phyloP scores from a whole-genome alignment of 1,284 basidiomycete species.

The Volvariella volvacea region DNA sequence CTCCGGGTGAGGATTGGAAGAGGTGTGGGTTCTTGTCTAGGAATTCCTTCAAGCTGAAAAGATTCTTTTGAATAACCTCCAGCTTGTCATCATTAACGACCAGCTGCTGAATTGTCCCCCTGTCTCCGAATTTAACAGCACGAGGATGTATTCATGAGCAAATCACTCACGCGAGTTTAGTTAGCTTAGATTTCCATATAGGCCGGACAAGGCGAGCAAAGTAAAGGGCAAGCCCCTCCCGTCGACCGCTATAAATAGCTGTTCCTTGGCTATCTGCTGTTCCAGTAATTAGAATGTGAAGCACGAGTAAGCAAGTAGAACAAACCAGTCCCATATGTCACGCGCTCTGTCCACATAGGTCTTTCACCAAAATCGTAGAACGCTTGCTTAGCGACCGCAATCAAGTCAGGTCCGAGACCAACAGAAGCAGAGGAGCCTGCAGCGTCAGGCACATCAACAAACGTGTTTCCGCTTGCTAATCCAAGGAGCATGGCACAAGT shows the following conservation, averaged over 20 bases:
- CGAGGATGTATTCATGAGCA: neutral
- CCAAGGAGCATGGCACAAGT: constrained; percentile 90
- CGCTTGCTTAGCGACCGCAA: constrained; percentile 66
- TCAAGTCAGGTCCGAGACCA: constrained; percentile 51
- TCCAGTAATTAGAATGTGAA: neutral
- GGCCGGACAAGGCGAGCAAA: constrained; percentile 81
- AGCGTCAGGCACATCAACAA: constrained; percentile 41
- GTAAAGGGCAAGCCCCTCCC: constrained; percentile 87
- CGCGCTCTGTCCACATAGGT: constrained; percentile 72
- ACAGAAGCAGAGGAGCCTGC: constrained; percentile 42
- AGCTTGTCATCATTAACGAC: constrained; percentile 60
- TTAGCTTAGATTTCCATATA: constrained; percentile 82
- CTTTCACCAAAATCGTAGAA: constrained; percentile 83
- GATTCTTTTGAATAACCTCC: constrained; percentile 70
- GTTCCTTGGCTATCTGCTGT: constrained; percentile 57
- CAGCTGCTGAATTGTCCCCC: constrained; percentile 42
- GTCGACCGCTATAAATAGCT: constrained; percentile 79
- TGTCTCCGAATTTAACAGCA: constrained; percentile 16
- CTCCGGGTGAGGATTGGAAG: constrained; percentile 70
- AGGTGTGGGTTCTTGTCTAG: constrained; percentile 73
- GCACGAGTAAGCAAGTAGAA: constrained; percentile 4
- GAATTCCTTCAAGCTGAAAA: constrained; percentile 72
- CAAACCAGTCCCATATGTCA: constrained; percentile 52
- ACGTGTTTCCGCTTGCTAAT: constrained; percentile 70
- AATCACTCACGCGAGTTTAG: constrained; percentile 46